Evolutionary conservation across 176 grass and related monocot species (phyloP).

Genomic region (Thalia dealbata): DNA sequence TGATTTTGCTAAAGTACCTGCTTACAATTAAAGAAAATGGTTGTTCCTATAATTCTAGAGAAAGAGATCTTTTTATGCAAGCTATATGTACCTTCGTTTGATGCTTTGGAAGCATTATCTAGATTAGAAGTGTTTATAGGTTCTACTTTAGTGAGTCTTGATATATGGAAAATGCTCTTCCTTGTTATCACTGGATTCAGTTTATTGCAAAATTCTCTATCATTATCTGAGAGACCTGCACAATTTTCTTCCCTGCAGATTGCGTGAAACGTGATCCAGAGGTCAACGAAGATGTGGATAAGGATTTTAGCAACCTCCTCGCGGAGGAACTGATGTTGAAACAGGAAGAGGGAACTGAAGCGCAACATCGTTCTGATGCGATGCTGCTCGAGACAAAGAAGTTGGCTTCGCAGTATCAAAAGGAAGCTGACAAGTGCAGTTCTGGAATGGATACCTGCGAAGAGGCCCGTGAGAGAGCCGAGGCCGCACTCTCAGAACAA

Average conservation of each 20-base stretch:
- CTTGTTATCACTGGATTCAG: too few relatives aligned
- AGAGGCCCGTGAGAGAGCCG: constrained; percentile 74
- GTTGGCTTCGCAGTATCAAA: constrained; percentile 86
- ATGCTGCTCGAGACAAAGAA: constrained; percentile 85
- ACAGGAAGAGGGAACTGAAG: constrained; percentile 68
- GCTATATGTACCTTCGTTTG: too few relatives aligned
- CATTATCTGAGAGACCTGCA: neutral
- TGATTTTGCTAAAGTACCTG: too few relatives aligned
- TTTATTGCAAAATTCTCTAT: neutral
- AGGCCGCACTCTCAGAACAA: constrained; percentile 37
- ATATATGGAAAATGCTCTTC: too few relatives aligned
- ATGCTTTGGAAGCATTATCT: too few relatives aligned
- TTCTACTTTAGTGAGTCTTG: too few relatives aligned
- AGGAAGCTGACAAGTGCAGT: constrained; percentile 94
- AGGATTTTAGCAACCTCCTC: constrained; percentile 64
- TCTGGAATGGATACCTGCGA: constrained; percentile 98
- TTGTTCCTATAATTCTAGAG: too few relatives aligned
- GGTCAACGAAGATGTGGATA: constrained; percentile 75
- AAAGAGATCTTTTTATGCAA: too few relatives aligned
- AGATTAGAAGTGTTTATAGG: too few relatives aligned
- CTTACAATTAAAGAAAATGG: too few relatives aligned
- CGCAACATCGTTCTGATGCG: constrained; percentile 65
- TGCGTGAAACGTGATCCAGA: constrained; percentile 51
- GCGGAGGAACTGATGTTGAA: constrained; percentile 68
- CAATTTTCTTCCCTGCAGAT: constrained; percentile 29